These are phyloP conservation scores for Rhodocollybia butyracea DNA, from an alignment of 768 basidiomycete genomes.

Conservation along the genomic window DNA sequence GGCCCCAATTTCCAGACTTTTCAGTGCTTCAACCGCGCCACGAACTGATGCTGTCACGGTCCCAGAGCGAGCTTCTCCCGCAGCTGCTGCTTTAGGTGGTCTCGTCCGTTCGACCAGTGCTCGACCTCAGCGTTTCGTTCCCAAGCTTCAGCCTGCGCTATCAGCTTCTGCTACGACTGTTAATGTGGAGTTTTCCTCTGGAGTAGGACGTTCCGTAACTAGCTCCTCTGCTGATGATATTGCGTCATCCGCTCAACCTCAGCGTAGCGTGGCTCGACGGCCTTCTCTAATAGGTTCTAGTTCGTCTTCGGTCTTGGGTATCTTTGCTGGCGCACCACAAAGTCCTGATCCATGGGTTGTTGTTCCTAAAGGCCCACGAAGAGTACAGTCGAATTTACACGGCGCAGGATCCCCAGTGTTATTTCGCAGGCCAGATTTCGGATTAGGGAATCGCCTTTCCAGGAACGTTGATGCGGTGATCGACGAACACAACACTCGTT, in stretches of 20 bases:
- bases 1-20: constrained; percentile 80
- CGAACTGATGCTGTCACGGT: constrained; percentile 18
- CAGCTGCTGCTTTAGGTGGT: constrained; percentile 2
- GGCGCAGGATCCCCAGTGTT: constrained; percentile 17
- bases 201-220: constrained; percentile 53
- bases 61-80: constrained; percentile 7
- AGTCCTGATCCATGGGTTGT: constrained; percentile 72
- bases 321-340: constrained; percentile 87
- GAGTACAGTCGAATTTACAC: constrained; percentile 18
- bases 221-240: constrained; percentile 33
- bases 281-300: neutral
- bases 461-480: constrained; percentile 78
- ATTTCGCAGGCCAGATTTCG: constrained; percentile 11
- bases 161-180: constrained; percentile 90
- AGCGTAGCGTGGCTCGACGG: neutral
- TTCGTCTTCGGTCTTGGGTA: constrained; percentile 56
- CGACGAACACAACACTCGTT: constrained; percentile 39
- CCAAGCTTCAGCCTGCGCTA: constrained; percentile 81
- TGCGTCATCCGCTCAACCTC: neutral
- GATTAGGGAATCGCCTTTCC: constrained; percentile 41
- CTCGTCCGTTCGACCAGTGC: constrained; percentile 21
- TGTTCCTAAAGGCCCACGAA: constrained; percentile 39
- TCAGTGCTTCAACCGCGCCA: constrained; percentile 32
- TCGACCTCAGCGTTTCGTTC: constrained; percentile 48
- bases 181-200: constrained; percentile 90